phyloP scores from a whole-genome alignment of 306 rosid species.

The Begonia peltatifolia region DNA sequence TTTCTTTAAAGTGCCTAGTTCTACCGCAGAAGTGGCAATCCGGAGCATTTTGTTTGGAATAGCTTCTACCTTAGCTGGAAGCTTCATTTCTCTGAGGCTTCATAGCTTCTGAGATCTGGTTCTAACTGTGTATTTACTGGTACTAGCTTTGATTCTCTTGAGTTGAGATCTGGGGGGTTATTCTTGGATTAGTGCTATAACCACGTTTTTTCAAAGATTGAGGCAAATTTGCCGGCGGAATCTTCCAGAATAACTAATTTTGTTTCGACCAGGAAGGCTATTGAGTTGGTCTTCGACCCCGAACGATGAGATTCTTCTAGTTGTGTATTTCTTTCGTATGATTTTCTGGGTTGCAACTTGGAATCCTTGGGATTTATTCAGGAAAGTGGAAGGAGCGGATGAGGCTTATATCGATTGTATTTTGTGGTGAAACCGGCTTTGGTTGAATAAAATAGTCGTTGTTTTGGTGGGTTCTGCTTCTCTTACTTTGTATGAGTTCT shows the following conservation, averaged over 20 bases:
- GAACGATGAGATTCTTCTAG: conserved; percentile 3
- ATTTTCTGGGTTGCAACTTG: conserved; percentile 1
- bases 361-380: conserved; percentile 2
- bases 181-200: conserved; percentile 1
- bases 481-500: background rate
- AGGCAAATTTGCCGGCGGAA: conserved; percentile 2
- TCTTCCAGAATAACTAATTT: background rate
- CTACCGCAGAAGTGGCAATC: background rate
- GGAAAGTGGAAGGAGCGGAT: conserved; percentile 9
- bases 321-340: conserved; percentile 7
- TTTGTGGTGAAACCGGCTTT: conserved; percentile 28
- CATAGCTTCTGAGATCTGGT: conserved; percentile 42
- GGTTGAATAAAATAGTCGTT: conserved; percentile 6
- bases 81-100: conserved; percentile 15
- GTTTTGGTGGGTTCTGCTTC: conserved; percentile 1
- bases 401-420: conserved; percentile 42
- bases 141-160: conserved; percentile 14
- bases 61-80: conserved; percentile 2
- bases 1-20: conserved; percentile 5
- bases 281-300: background rate
- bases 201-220: background rate
- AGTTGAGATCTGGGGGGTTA: conserved; percentile 44
- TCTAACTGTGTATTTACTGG: conserved; percentile 19
- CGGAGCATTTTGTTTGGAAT: conserved; percentile 1
- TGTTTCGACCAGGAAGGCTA: background rate